Percentiles rank a stretch among this genome's conserved stretches.
phyloP scores from a whole-genome alignment of 768 basidiomycete species.

The Mycena pura region DNA sequence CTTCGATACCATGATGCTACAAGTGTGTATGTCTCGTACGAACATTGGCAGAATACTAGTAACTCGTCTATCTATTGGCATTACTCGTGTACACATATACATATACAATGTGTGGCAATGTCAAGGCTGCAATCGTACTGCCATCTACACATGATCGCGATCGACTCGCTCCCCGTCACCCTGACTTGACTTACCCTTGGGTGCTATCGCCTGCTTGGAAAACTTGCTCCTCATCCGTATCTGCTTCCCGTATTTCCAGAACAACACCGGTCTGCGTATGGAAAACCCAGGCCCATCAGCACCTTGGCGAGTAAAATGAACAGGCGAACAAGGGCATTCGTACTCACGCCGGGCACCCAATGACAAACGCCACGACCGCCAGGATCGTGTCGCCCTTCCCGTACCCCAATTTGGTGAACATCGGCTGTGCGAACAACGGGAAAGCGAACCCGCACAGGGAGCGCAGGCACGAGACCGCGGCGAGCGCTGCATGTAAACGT shows the following conservation, averaged over 20 bases:
- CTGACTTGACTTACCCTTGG: too few relatives aligned
- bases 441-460: constrained; percentile 76
- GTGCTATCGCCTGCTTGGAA: constrained; percentile 34
- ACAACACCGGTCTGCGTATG: constrained; percentile 45
- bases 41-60: too few relatives aligned
- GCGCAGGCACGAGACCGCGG: constrained; percentile 67
- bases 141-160: too few relatives aligned
- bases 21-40: too few relatives aligned
- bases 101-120: too few relatives aligned
- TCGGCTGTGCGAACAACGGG: constrained; percentile 77
- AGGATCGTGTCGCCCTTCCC: constrained; percentile 75
- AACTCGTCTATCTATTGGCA: too few relatives aligned
- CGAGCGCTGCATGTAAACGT: constrained; percentile 47
- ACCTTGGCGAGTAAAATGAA: background rate
- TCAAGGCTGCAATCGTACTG: too few relatives aligned
- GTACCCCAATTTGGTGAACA: constrained; percentile 70
- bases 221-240: constrained; percentile 59
- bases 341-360: constrained; percentile 67
- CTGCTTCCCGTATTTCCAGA: constrained; percentile 43
- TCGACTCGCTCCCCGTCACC: too few relatives aligned
- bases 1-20: too few relatives aligned
- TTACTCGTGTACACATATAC: too few relatives aligned
- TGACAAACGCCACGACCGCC: constrained; percentile 58
- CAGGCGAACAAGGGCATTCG: background rate
- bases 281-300: too few relatives aligned